A percentile compares a stretch with the other conserved stretches of the same genome.
phyloP scores from a whole-genome alignment of 345 rosid species.

The Boechera divaricarpa region DNA sequence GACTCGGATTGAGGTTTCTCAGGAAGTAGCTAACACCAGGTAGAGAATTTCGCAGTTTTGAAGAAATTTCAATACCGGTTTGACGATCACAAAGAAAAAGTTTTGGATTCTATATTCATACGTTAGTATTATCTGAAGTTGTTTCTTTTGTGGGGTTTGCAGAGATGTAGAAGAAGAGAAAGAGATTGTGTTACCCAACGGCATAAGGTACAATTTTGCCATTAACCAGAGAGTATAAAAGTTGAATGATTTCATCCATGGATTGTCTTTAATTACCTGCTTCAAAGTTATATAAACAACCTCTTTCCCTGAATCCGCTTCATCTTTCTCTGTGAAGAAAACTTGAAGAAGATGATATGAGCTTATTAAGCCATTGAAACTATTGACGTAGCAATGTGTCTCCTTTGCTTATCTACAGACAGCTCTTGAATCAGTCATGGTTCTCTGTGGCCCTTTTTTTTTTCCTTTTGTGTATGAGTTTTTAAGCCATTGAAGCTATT shows the following conservation, averaged over 20 bases:
- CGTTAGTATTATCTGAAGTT: background rate
- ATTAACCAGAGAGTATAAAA: background rate
- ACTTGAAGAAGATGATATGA: background rate
- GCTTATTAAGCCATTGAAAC: background rate
- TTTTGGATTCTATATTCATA: background rate
- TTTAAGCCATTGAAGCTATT: background rate
- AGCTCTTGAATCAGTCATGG: no score
- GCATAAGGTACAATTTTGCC: slow-evolving; percentile 60
- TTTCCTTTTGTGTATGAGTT: background rate
- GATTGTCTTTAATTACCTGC: background rate
- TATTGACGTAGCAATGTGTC: background rate
- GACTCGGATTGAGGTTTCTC: slow-evolving; percentile 81
- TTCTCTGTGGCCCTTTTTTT: background rate
- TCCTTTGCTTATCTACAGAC: slow-evolving; percentile 12
- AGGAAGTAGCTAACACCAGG: slow-evolving; percentile 85
- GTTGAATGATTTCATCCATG: slow-evolving; percentile 4
- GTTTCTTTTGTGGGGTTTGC: slow-evolving; percentile 11
- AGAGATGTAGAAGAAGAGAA: slow-evolving; percentile 78
- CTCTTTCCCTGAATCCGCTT: background rate
- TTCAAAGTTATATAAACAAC: background rate
- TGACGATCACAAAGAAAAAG: background rate
- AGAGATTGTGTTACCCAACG: slow-evolving; percentile 79
- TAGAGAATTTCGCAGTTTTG: background rate
- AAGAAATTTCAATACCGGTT: background rate
- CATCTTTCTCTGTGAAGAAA: background rate